These are phyloP conservation scores for Macadamia integrifolia DNA, from an alignment of 164 flowering plant genomes.

Conservation along the genomic window DNA sequence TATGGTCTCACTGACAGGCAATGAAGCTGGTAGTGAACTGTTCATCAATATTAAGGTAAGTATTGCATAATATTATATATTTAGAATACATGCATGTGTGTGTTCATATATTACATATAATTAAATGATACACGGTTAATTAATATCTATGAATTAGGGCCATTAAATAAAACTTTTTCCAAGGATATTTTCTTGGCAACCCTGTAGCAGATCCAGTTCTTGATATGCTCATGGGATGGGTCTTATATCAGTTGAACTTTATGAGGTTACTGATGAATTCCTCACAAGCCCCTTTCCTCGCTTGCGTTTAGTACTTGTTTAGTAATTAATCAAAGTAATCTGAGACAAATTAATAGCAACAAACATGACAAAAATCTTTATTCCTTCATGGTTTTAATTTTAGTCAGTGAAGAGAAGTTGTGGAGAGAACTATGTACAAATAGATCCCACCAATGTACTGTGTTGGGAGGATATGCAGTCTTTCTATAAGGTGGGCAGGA, in stretches of 20 bases:
- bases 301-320: too few species aligned
- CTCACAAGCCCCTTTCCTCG: not conserved
- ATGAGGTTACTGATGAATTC: conserved; percentile 27
- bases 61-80: not conserved
- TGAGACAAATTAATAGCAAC: too few species aligned
- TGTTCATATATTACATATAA: too few species aligned
- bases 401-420: conserved; percentile 29
- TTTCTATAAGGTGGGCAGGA: conserved; percentile 12
- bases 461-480: conserved; percentile 21
- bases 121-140: too few species aligned
- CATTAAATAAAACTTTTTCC: not conserved
- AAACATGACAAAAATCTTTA: not conserved
- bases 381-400: not conserved
- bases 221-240: conserved; percentile 40
- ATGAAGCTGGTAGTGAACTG: not conserved
- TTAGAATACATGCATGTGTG: too few species aligned
- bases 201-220: conserved; percentile 21
- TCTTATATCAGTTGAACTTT: conserved; percentile 44
- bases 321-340: too few species aligned
- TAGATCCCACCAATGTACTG: conserved; percentile 8
- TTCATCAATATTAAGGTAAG: not conserved
- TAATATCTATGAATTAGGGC: too few species aligned
- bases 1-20: not conserved
- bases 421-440: conserved; percentile 24
- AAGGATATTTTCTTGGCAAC: conserved; percentile 54